Conservation (phyloP, 2,329 filamentous ascomycete species). For the Pseudovirgaria hyperparasitica region DNA sequence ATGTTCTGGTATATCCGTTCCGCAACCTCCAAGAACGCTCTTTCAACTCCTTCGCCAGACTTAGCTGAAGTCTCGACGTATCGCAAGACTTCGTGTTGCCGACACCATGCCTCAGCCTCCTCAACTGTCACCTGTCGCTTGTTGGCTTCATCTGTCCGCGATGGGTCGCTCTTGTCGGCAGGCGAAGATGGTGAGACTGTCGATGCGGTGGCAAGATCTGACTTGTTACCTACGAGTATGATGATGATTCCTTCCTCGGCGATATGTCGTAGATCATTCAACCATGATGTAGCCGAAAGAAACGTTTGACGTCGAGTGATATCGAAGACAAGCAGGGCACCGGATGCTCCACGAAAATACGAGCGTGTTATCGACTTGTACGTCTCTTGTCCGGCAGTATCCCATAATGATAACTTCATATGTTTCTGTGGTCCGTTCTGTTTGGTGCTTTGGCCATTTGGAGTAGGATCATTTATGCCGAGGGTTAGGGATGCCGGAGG, state of each 20-base stretch:
- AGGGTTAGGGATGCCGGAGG: constrained; percentile 57
- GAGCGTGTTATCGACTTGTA: constrained; percentile 93
- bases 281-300: constrained; percentile 79
- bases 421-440: constrained; percentile 44
- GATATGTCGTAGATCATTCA: constrained; percentile 85
- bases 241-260: constrained; percentile 93
- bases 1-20: constrained; percentile 96
- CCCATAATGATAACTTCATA: constrained; percentile 93
- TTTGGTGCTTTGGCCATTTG: constrained; percentile 3
- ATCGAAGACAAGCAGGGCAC: constrained; percentile 83
- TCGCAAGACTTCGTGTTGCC: constrained; percentile 70
- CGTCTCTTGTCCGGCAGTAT: constrained; percentile 92
- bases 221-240: constrained; percentile 90
- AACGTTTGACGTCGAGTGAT: constrained; percentile 80
- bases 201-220: constrained; percentile 53
- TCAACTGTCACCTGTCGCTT: constrained; percentile 66
- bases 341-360: constrained; percentile 75
- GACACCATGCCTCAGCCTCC: constrained; percentile 86
- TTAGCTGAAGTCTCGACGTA: constrained; percentile 97
- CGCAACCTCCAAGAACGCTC: constrained; percentile 83
- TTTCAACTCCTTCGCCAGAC: constrained; percentile 86
- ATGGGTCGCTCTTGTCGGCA: constrained; percentile 9
- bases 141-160: constrained; percentile 33
- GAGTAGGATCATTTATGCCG: constrained; percentile 38
- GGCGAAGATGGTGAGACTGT: constrained; percentile 16